Conservation (phyloP, 371 early-diverging fungal genomes). For the Syncephalastrum sp. region DNA sequence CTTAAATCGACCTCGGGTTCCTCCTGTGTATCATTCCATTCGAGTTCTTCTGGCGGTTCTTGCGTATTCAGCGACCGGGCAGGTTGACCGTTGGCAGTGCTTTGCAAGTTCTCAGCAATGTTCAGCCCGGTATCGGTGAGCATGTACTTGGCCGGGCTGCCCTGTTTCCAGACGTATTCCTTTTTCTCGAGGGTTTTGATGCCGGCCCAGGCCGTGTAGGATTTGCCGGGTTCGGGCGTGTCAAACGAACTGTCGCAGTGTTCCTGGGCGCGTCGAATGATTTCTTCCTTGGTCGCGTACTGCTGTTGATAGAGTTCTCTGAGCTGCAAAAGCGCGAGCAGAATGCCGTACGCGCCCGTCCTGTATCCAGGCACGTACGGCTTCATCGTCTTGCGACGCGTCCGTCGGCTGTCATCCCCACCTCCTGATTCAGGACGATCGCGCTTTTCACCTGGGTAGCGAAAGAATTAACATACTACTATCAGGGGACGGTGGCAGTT, state of each 20-base stretch:
- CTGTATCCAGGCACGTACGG: conserved; percentile 82
- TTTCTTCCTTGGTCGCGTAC: conserved; percentile 52
- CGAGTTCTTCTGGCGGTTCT: background rate
- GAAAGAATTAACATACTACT: too few relatives aligned
- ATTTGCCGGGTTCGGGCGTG: conserved; percentile 48
- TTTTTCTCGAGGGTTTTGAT: conserved; percentile 73
- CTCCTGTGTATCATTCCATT: background rate
- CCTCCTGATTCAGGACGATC: too few relatives aligned
- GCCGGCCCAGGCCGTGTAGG: conserved; percentile 77
- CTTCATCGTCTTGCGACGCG: conserved; percentile 17
- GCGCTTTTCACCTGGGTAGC: too few relatives aligned
- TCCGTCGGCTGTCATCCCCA: conserved; percentile 8
- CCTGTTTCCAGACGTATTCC: conserved; percentile 64
- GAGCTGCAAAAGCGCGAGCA: conserved; percentile 69
- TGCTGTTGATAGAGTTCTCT: conserved; percentile 19
- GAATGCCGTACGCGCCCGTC: conserved; percentile 83
- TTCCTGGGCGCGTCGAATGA: conserved; percentile 58
- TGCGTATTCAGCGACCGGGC: background rate
- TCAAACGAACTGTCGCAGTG: conserved; percentile 70
- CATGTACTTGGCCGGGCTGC: conserved; percentile 61
- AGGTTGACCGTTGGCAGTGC: conserved; percentile 6
- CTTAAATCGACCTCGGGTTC: conserved; percentile 15
- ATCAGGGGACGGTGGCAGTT: too few relatives aligned
- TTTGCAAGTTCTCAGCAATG: conserved; percentile 55
- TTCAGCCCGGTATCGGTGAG: conserved; percentile 74